Conservation (phyloP, 2,329 filamentous ascomycete species). For the Diaporthe citri region DNA sequence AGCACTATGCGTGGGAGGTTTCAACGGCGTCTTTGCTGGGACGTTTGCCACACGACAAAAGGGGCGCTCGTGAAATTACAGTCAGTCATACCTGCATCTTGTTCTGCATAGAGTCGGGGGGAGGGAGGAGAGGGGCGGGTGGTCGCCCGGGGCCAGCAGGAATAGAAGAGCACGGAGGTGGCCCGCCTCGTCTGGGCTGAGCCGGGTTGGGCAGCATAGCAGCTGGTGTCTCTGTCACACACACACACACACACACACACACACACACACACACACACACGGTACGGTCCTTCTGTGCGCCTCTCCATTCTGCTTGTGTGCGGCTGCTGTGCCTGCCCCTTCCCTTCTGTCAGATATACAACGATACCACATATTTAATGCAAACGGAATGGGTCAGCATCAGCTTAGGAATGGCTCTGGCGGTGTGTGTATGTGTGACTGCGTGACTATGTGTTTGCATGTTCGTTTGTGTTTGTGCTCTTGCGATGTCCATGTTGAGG, state of each 20-base stretch:
- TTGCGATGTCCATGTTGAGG: neutral
- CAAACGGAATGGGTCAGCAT: neutral
- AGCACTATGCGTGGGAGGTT: conserved; percentile 29
- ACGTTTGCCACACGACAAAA: neutral
- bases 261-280: neutral
- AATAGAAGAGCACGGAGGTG: neutral
- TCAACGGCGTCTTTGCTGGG: conserved; percentile 16
- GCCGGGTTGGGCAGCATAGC: neutral
- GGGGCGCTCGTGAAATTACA: conserved; percentile 34
- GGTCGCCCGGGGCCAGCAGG: neutral
- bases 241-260: neutral
- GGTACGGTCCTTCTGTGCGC: conserved; percentile 16
- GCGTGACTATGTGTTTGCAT: neutral
- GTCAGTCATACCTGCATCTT: conserved; percentile 35
- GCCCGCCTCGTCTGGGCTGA: neutral
- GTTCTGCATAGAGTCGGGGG: conserved; percentile 32
- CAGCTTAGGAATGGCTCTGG: neutral
- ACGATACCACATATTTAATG: conserved; percentile 37
- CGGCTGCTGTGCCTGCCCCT: conserved; percentile 1
- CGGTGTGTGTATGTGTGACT: neutral
- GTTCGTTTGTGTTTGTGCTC: neutral
- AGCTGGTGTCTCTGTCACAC: neutral
- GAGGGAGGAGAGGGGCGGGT: neutral
- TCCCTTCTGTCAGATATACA: neutral
- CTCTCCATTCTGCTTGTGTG: neutral